Evolutionary conservation across 2,329 filamentous ascomycete genomes (phyloP), one percentile per base, ranked within the genome.

Genomic region (Delphinella strobiligena): DNA sequence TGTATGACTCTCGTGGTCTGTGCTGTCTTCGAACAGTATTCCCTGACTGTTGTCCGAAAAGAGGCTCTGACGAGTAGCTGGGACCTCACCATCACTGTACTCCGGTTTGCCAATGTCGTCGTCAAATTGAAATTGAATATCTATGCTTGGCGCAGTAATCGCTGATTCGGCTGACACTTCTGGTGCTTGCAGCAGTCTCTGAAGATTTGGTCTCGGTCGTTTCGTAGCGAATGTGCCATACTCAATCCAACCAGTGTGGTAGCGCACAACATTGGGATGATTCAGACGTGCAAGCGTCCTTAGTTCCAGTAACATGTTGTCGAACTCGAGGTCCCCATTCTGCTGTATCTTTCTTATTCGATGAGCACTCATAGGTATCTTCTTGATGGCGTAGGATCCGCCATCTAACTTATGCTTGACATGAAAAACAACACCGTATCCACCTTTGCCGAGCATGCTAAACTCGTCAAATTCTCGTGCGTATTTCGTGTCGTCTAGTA

Each of bases 191-290:
- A 41, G 36, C n/a, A 46, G n/a, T 15, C 36, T 43, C 18, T 19
- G 41, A 35, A 16, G 34, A 34, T 17, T 37, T 27, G 19, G 29
- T 27, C 22, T 10, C 3, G 38, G 29, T 27, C 34, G 40, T 16
- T 41, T 37, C 18, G 19, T 32, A 2, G 40, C 36, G 18, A 31
- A 31, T 16, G 45, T 17, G 52, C 46, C 49, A 27, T 49, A 65
- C 27, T 82, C 78, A 11, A 80, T 63, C 78, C 78, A 82, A 11
- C 72, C 72, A 37, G 69, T 68, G 51, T 74, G 75, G 49, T 82
- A 82, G 17, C 77, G 67, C 27, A 82, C 78, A 40, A 82, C 71
- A 51, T 82, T 80, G 4, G 66, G 66, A 54, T 82, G 78, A 34
- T 80, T 72, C 12, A 81, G 61, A 18, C 66, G 63, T 34, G 78